These are phyloP conservation scores for Cyberlindnera veronae DNA, from an alignment of 805 yeast species.

Conservation along the genomic window DNA sequence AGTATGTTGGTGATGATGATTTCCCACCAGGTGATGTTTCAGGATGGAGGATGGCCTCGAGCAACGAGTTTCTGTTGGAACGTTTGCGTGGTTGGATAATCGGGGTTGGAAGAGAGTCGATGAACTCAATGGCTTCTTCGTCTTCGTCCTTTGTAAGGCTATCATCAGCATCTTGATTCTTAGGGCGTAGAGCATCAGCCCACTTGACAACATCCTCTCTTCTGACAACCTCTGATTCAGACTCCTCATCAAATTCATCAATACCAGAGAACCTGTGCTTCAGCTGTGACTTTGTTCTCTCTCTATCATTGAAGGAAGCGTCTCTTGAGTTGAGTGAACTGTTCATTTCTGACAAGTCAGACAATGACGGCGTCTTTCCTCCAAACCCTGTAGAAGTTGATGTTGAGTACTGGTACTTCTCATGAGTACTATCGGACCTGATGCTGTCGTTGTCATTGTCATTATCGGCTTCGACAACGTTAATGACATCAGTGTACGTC, in stretches of 20 bases:
- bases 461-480: constrained; percentile 4
- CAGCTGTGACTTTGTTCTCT: constrained; percentile 14
- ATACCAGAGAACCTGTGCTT: constrained; percentile 18
- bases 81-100: constrained; percentile 13
- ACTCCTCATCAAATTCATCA: constrained; percentile 22
- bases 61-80: constrained; percentile 23
- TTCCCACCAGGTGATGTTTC: constrained; percentile 19
- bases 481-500: neutral
- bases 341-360: constrained; percentile 28
- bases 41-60: constrained; percentile 26
- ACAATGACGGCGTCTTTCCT: constrained; percentile 27
- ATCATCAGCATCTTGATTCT: constrained; percentile 1
- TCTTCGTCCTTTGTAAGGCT: constrained; percentile 12
- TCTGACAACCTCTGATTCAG: constrained; percentile 8
- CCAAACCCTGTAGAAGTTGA: constrained; percentile 26
- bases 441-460: constrained; percentile 20
- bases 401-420: constrained; percentile 25
- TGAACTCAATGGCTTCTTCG: constrained; percentile 24
- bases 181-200: constrained; percentile 20
- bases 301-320: constrained; percentile 11
- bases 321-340: constrained; percentile 16
- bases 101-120: constrained; percentile 18
- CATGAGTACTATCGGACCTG: constrained; percentile 14
- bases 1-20: constrained; percentile 25
- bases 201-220: constrained; percentile 23